A percentile compares a stretch with the other conserved stretches of the same genome.
These are phyloP conservation scores for Penicillium subrubescens DNA, from an alignment of 495 filamentous ascomycete genomes.

Conservation along the genomic window DNA sequence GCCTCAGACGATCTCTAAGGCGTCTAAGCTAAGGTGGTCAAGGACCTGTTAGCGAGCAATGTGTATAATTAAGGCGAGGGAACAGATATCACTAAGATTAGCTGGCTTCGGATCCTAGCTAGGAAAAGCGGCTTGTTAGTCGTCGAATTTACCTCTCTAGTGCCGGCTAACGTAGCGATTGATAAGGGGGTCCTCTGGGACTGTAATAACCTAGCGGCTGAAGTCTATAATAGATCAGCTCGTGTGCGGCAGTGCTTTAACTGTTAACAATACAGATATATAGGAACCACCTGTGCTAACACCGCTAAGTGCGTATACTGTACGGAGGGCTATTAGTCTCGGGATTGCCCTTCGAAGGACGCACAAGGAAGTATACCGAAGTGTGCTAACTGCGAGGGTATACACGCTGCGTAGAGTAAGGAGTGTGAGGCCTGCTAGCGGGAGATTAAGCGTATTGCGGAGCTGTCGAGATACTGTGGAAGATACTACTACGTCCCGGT, in stretches of 20 bases:
- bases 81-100: background rate
- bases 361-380: background rate
- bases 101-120: background rate
- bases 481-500: background rate
- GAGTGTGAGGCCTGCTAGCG: background rate
- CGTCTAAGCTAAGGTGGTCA: background rate
- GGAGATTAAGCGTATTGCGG: background rate
- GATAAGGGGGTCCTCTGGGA: too few species aligned
- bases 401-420: constrained; percentile 3
- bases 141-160: constrained; percentile 4
- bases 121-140: too few species aligned
- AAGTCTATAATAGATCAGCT: too few species aligned
- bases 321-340: constrained; percentile 2
- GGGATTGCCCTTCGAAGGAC: background rate
- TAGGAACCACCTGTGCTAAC: constrained; percentile 6
- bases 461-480: background rate
- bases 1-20: background rate
- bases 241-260: too few species aligned
- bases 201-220: too few species aligned
- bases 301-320: background rate
- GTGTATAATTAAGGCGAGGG: background rate
- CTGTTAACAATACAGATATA: too few species aligned
- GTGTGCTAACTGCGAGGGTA: constrained; percentile 9
- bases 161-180: constrained; percentile 1
- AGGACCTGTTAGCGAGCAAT: background rate